Percentiles rank a stretch among this genome's conserved stretches.
Conservation (phyloP, 2,329 filamentous ascomycete species). For the Colletotrichum sp. region DNA sequence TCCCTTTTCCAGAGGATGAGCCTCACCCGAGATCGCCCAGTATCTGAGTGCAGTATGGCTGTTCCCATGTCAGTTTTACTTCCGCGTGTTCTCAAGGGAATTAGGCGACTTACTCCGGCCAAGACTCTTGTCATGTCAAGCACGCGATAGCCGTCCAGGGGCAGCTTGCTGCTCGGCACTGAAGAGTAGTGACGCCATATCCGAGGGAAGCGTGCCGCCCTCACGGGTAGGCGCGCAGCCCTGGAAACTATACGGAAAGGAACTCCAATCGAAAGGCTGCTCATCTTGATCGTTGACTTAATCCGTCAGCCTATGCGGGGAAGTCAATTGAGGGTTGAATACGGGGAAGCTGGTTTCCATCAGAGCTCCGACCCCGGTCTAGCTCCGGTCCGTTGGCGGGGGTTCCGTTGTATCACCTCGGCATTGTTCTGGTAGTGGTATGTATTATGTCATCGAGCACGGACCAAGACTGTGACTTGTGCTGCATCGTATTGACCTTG, state of each 20-base stretch:
- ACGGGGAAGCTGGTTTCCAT: background rate
- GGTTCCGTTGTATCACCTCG: constrained; percentile 12
- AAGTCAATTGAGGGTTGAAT: background rate
- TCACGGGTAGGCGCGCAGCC: background rate
- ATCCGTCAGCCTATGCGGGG: background rate
- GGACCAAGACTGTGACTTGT: background rate
- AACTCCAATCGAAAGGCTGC: background rate
- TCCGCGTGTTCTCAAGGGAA: accelerated
- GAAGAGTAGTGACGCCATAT: constrained; percentile 34
- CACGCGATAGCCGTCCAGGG: constrained; percentile 85
- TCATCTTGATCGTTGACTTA: background rate
- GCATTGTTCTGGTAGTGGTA: background rate
- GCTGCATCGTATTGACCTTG: background rate
- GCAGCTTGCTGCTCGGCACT: constrained; percentile 46
- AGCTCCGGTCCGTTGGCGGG: constrained; percentile 19
- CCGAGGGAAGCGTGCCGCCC: background rate
- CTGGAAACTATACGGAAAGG: background rate
- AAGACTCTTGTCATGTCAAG: constrained; percentile 97
- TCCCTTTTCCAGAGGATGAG: background rate
- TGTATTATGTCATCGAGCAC: constrained; percentile 10
- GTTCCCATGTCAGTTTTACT: background rate
- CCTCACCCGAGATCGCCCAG: constrained; percentile 91
- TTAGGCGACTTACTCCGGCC: constrained; percentile 74
- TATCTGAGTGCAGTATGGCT: constrained; percentile 98
- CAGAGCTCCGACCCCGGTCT: constrained; percentile 18